phyloP scores from a whole-genome alignment of 1,139 yeast species.

The Debaryomyces psychrophilus region DNA sequence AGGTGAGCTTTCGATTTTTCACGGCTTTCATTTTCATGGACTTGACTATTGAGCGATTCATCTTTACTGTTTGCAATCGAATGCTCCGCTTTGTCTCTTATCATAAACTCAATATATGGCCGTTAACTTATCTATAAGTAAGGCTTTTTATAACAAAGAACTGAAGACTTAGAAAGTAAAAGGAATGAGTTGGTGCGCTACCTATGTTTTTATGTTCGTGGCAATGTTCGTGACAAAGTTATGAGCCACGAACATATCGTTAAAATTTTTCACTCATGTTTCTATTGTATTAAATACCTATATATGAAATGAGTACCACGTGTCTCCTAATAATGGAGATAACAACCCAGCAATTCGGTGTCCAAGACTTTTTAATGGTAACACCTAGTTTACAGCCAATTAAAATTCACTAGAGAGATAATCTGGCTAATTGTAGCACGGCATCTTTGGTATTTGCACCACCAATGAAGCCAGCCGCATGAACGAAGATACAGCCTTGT shows the following conservation, averaged over 20 bases:
- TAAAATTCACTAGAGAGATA: conserved; percentile 22
- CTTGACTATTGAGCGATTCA: conserved; percentile 16
- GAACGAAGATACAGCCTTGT: conserved; percentile 86
- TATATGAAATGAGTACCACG: not conserved
- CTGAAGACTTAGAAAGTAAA: not conserved
- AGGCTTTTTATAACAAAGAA: not conserved
- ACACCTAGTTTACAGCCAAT: not conserved
- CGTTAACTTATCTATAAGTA: not conserved
- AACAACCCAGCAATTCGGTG: not conserved
- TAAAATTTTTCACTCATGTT: not conserved
- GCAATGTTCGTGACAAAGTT: not conserved
- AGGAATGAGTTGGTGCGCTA: no score
- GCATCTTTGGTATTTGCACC: conserved; percentile 85
- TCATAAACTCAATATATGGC: not conserved
- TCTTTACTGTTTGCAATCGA: conserved; percentile 6
- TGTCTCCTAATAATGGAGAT: not conserved
- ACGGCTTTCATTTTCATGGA: conserved; percentile 16
- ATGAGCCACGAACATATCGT: not conserved
- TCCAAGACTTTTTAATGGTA: not conserved
- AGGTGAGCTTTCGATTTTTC: conserved; percentile 12
- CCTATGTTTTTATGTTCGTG: no score
- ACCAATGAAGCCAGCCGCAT: conserved; percentile 97
- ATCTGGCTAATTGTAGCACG: conserved; percentile 73
- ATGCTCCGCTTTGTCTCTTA: not conserved
- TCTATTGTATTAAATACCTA: not conserved